Evolutionary conservation across 2,329 filamentous ascomycete species (phyloP).

Genomic region (Fusarium veterinarium): DNA sequence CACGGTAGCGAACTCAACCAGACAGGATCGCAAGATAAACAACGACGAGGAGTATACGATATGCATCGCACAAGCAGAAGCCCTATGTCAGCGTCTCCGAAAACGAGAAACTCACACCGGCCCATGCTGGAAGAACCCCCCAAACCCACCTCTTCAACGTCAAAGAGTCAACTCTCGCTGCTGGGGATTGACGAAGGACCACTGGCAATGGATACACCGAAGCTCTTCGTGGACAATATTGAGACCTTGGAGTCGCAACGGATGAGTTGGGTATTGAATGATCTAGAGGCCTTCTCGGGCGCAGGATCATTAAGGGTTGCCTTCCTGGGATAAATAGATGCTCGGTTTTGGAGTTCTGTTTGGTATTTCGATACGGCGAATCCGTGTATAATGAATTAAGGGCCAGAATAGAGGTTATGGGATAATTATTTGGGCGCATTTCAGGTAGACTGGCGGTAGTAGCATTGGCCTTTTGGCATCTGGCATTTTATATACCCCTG

Average conservation of each 20-base stretch:
- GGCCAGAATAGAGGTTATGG: not conserved
- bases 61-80: constrained; percentile 10
- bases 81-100: constrained; percentile 21
- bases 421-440: not conserved
- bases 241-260: constrained; percentile 27
- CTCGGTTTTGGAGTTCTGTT: not conserved
- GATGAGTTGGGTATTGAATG: constrained; percentile 39
- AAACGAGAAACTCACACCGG: constrained; percentile 13
- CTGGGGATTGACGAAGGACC: constrained; percentile 12
- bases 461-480: not conserved
- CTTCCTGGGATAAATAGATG: not conserved
- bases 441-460: not conserved
- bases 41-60: not conserved
- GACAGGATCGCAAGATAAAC: constrained; percentile 8
- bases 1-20: not conserved
- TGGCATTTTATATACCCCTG: no score
- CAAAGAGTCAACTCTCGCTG: constrained; percentile 29
- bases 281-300: constrained; percentile 42
- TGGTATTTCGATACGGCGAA: not conserved
- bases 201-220: not conserved
- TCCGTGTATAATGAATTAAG: not conserved
- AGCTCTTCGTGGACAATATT: constrained; percentile 11
- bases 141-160: not conserved
- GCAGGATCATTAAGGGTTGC: constrained; percentile 23
- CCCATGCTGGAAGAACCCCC: constrained; percentile 6